Evolutionary conservation across 2,329 filamentous ascomycete species (phyloP).

Genomic region (Diplodia intermedia): DNA sequence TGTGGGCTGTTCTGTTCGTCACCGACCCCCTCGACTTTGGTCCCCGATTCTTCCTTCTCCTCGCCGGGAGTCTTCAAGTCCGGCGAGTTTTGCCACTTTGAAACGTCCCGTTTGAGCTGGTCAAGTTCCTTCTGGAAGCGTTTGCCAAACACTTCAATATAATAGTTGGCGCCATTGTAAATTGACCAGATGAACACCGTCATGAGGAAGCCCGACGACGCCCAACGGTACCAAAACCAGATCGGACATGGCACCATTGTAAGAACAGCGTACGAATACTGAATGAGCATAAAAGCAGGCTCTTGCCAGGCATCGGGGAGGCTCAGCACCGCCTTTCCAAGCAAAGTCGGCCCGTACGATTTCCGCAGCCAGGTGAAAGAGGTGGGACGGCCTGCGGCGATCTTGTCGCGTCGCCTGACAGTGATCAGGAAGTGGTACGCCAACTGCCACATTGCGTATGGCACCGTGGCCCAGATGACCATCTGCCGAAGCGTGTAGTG

Average conservation of each 20-base stretch:
- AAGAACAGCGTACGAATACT: slow-evolving; percentile 86
- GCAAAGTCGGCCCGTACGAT: slow-evolving; percentile 87
- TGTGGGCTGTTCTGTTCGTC: slow-evolving; percentile 25
- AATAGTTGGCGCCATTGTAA: slow-evolving; percentile 96
- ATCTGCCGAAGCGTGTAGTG: slow-evolving; percentile 84
- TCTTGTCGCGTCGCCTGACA: slow-evolving; percentile 91
- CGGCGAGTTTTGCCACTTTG: slow-evolving; percentile 74
- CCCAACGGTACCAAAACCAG: slow-evolving; percentile 90
- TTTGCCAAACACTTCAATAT: slow-evolving; percentile 97
- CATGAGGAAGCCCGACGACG: slow-evolving; percentile 77
- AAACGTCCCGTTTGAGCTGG: slow-evolving; percentile 83
- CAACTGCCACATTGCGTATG: slow-evolving; percentile 92
- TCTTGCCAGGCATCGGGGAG: slow-evolving; percentile 81
- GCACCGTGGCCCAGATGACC: slow-evolving; percentile 92
- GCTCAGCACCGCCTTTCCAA: slow-evolving; percentile 82
- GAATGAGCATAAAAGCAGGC: slow-evolving; percentile 92
- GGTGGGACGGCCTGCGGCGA: slow-evolving; percentile 91
- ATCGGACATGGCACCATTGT: slow-evolving; percentile 95
- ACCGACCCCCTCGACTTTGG: slow-evolving; percentile 16
- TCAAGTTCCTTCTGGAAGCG: slow-evolving; percentile 97
- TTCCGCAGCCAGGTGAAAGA: slow-evolving; percentile 96
- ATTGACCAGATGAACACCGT: slow-evolving; percentile 92
- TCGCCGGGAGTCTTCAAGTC: slow-evolving; percentile 29
- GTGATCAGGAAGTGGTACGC: slow-evolving; percentile 95
- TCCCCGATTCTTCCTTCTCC: neutral